These are phyloP conservation scores for Raphanus sativus DNA, from an alignment of 345 rosid species.

Conservation along the genomic window DNA sequence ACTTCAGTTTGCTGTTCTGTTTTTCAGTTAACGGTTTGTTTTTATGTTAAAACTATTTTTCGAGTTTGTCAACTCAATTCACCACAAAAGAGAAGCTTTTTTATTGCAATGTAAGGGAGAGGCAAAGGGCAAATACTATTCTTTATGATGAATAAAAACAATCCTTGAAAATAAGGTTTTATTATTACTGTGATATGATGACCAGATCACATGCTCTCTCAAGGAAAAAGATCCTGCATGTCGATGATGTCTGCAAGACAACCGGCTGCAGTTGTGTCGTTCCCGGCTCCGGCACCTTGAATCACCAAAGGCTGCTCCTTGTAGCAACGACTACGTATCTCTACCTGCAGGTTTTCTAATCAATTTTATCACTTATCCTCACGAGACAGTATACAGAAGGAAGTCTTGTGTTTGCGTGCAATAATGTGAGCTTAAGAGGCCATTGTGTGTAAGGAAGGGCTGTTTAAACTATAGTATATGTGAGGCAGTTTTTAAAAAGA, in stretches of 20 bases:
- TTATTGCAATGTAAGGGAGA: slow-evolving; percentile 23
- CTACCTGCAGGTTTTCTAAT: slow-evolving; percentile 55
- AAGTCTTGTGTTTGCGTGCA: neutral
- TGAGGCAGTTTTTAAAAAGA: too few species aligned
- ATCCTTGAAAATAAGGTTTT: neutral
- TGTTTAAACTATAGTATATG: too few species aligned
- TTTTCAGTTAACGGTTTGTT: neutral
- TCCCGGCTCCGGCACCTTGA: slow-evolving; percentile 99
- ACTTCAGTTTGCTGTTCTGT: neutral
- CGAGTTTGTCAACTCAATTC: too few species aligned
- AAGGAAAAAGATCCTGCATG: slow-evolving; percentile 76
- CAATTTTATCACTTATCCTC: neutral
- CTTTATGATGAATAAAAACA: neutral
- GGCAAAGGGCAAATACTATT: slow-evolving; percentile 9
- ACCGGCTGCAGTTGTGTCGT: slow-evolving; percentile 93
- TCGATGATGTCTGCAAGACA: slow-evolving; percentile 89
- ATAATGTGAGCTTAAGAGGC: neutral
- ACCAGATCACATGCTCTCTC: neutral
- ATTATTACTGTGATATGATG: neutral
- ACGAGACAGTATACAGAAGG: neutral
- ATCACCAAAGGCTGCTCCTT: slow-evolving; percentile 75
- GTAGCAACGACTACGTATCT: slow-evolving; percentile 83
- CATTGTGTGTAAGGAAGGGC: neutral
- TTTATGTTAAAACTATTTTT: too few species aligned
- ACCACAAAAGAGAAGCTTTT: neutral